Base-by-base conservation (phyloP, 768 basidiomycete species). In the Boletus pseudopeckii region DNA sequence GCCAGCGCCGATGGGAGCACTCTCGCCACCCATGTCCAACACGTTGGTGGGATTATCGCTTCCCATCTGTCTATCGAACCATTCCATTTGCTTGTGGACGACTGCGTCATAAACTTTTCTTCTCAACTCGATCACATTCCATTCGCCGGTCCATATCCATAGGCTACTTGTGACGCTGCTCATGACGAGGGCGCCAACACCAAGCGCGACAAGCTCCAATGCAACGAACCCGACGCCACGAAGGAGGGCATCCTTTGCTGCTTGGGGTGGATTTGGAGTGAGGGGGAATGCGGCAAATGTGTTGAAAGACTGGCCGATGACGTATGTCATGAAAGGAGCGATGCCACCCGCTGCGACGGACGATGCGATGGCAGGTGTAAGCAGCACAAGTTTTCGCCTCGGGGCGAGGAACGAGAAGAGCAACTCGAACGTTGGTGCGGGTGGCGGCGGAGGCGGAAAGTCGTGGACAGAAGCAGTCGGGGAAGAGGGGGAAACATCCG, bases 131-230 rank as follows among this genome's bases (percentile, higher is more conserved):
- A 84, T 73, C 7, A 85, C 83, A 57, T 92, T 90, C 53, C 82
- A 75, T 68, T 98, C 96, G 4, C 92, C 93, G 6, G 86, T 82
- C 75, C 85, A 83, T 44, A 93, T 90, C 96, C 96, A 98, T 10
- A 96, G 70, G 26, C 77, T 78, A 45, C 85, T 84, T 2, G 88
- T 90, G 53, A 88, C 60, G 58, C 88, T 89, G 64, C 88, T 89
- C 52, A 93, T 74, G 2, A 80, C 67, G 28, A 97, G 74, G 1
- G 86, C 81, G 14, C 81, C 86, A 4, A 82, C 64, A 3, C 83
- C 86, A 1, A 94, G 72, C 10, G 72, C 84, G 8, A 90, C 65
- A 10, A 92, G 81, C 65, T 89, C 74, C 20, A 92, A 53, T 0
- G 89, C 83, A 11, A 82, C 79, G 5, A 81, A 52, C 14, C 85